Evolutionary conservation across 2,329 filamentous ascomycete species (phyloP).

Genomic region (Fusarium mexicanum): DNA sequence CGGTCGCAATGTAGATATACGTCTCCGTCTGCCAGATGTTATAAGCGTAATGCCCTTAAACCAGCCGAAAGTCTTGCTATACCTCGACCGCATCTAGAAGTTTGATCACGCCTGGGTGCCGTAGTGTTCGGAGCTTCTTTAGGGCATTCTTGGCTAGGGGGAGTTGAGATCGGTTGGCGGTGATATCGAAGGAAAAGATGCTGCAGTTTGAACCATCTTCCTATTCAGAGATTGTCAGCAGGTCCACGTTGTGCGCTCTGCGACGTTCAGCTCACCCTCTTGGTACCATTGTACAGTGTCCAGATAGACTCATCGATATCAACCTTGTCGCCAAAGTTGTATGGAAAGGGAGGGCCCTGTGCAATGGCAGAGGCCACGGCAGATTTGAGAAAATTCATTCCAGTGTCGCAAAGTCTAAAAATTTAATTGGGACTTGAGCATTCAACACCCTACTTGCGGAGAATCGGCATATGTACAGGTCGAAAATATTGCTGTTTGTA

Average conservation of each 20-base stretch:
- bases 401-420: not conserved
- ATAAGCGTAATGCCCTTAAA: constrained; percentile 35
- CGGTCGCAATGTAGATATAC: constrained; percentile 96
- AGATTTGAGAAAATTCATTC: constrained; percentile 98
- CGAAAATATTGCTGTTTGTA: constrained; percentile 2
- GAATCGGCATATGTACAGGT: not conserved
- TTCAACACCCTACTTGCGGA: not conserved
- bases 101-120: constrained; percentile 94
- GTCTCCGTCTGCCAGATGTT: constrained; percentile 76
- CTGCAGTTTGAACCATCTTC: constrained; percentile 95
- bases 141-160: constrained; percentile 93
- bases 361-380: constrained; percentile 97
- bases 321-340: constrained; percentile 90
- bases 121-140: constrained; percentile 90
- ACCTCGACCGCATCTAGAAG: constrained; percentile 95
- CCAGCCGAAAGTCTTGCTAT: constrained; percentile 10
- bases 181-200: constrained; percentile 95
- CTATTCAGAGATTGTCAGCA: constrained; percentile 55
- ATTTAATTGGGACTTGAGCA: not conserved
- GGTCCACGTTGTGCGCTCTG: not conserved
- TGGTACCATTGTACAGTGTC: constrained; percentile 95
- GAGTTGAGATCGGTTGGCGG: constrained; percentile 79
- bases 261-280: constrained; percentile 68
- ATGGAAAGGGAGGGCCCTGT: constrained; percentile 92
- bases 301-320: constrained; percentile 95